Conservation (phyloP, 192 early-diverging fungal genomes). For the Linnemannia zychae region DNA sequence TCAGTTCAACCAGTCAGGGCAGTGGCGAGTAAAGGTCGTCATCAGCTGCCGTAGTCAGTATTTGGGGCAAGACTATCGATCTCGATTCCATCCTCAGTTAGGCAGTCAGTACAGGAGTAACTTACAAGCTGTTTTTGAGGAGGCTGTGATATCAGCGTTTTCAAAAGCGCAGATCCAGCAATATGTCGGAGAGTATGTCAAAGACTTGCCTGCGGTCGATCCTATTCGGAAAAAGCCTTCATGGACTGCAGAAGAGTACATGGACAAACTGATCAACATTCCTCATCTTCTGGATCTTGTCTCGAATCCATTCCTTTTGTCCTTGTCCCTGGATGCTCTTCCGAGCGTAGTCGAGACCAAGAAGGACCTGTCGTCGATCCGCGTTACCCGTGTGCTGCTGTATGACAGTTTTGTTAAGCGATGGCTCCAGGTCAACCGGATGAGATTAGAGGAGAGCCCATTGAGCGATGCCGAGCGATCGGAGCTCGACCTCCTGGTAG, state of each 20-base stretch:
- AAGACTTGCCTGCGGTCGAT: background rate
- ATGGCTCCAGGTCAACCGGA: background rate
- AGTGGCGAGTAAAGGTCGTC: background rate
- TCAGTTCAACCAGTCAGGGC: background rate
- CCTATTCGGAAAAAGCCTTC: background rate
- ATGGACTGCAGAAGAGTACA: background rate
- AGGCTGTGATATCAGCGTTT: background rate
- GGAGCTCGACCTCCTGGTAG: background rate
- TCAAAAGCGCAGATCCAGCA: background rate
- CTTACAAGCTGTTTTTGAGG: background rate
- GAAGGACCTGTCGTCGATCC: background rate
- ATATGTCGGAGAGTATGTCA: background rate
- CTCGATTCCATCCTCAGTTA: background rate
- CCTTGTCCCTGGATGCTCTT: background rate
- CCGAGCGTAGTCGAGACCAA: background rate
- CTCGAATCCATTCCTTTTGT: background rate
- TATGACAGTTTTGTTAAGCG: background rate
- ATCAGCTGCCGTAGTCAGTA: constrained; percentile 5
- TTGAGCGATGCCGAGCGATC: background rate
- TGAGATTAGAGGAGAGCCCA: background rate
- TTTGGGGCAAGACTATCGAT: background rate
- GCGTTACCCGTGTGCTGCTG: background rate
- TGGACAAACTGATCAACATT: background rate
- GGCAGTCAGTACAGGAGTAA: no score
- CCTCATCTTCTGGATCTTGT: background rate